Conservation (phyloP, 2,329 filamentous ascomycete species). For the Dendrostoma leiphaemia region DNA sequence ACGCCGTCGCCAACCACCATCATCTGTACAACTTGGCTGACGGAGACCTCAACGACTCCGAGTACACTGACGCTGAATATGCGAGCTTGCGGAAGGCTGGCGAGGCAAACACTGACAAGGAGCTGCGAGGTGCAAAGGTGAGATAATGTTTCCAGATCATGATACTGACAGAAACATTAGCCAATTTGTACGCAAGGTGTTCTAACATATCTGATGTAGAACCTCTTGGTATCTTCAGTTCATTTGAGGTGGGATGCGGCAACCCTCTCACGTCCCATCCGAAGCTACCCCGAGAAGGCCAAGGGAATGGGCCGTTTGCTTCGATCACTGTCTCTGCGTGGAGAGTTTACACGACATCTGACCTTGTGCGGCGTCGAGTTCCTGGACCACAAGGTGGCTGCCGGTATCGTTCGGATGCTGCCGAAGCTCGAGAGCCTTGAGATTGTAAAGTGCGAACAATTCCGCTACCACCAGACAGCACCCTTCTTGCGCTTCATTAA, state of each 20-base stretch:
- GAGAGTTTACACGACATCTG: neutral
- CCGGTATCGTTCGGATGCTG: constrained; percentile 2
- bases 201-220: too few species aligned
- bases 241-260: neutral
- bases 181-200: too few species aligned
- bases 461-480: constrained; percentile 3
- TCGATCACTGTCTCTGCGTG: neutral
- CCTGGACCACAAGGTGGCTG: constrained; percentile 2
- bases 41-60: too few species aligned
- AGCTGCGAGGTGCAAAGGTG: too few species aligned
- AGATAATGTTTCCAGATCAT: too few species aligned
- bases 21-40: too few species aligned
- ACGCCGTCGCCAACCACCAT: too few species aligned
- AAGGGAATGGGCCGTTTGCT: neutral
- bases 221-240: neutral
- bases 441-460: constrained; percentile 9
- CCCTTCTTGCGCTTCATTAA: constrained; percentile 3
- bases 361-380: constrained; percentile 5
- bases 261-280: neutral
- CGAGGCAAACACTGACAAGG: too few species aligned
- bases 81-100: too few species aligned
- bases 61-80: too few species aligned
- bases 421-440: constrained; percentile 10
- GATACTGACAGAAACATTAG: too few species aligned
- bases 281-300: neutral